Evolutionary conservation across 2,329 filamentous ascomycete species (phyloP), one percentile per base, ranked within the genome.

Genomic region (Fonsecaea pedrosoi): DNA sequence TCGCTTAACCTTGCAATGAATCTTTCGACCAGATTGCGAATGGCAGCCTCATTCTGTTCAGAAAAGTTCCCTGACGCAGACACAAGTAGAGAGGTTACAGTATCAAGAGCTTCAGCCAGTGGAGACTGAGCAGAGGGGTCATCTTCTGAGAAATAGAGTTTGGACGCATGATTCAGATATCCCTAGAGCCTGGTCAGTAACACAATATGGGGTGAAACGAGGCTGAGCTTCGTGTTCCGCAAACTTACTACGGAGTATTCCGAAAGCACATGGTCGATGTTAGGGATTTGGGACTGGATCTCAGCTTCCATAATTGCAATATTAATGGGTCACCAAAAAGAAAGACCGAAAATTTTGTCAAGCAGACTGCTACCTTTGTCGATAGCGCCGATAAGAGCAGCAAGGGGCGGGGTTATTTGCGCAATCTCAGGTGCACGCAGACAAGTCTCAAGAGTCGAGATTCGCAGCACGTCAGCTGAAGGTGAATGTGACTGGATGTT

Each of bases 141-240:
- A 60, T 82, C 81, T 70, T 96, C 93, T 60, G 89, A 87, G 68
- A 88, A 84, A 84, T 91, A 96, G 60, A 91, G 85, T 71, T 90
- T 94, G 56, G 94, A 95, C 57, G 95, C 95, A 84, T 99, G 94
- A 75, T 89, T 93, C 73, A 99, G 85, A 78, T 98, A 99, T 65
- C 95, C 95, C 81, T 83, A 12, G 48, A 35, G 45, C 18, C 68
- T 62, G 65, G 64, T 56, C 42, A 65, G 64, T 35, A 18, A 55
- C 30, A 37, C 13, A 55, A 57, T 10, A 59, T 32, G 53, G 53
- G 38, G 45, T 60, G 54, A 18, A 55, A 55, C 35, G 25, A 50
- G 45, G 54, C 54, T 35, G 54, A 32, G 18, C 7, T 55, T 35
- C 15, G 30, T 34, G 7, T 18, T 9, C 15, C 32, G 30, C 34